These are phyloP conservation scores for Termitomyces sp. DNA, from an alignment of 768 basidiomycete species.

Conservation along the genomic window DNA sequence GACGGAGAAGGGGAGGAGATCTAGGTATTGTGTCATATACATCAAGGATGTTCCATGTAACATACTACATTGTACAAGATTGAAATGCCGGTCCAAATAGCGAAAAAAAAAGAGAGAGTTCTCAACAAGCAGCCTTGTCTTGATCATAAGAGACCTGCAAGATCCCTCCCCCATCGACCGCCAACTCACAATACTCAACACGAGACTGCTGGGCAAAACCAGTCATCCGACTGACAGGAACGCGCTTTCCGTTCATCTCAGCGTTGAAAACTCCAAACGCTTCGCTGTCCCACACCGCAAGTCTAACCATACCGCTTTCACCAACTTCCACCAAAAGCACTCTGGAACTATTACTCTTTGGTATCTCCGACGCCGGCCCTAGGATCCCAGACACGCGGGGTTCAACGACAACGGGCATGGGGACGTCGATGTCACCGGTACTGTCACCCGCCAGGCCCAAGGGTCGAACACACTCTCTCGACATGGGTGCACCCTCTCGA, in stretches of 20 bases:
- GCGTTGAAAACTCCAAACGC: slow-evolving; percentile 14
- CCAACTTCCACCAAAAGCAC: slow-evolving; percentile 16
- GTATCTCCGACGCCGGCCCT: neutral
- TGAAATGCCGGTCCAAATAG: neutral
- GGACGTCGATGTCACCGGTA: neutral
- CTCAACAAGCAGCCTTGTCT: neutral
- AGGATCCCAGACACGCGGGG: neutral
- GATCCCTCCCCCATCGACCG: slow-evolving; percentile 16
- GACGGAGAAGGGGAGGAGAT: slow-evolving; percentile 16
- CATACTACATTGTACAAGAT: neutral
- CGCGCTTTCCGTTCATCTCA: slow-evolving; percentile 22
- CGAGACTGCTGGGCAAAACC: slow-evolving; percentile 1
- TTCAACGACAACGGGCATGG: neutral
- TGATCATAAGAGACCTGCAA: slow-evolving; percentile 19
- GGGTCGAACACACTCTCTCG: no score
- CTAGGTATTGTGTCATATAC: neutral
- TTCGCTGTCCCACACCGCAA: slow-evolving; percentile 14
- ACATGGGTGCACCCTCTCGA: no score
- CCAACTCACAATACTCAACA: slow-evolving; percentile 19
- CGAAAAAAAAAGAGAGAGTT: neutral
- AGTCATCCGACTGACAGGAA: slow-evolving; percentile 15
- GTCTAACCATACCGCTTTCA: slow-evolving; percentile 6
- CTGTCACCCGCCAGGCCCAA: neutral
- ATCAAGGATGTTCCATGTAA: neutral
- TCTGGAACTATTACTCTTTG: neutral